Evolutionary conservation across 306 rosid species (phyloP), one percentile per base, ranked within the genome.

Genomic region (Phaseolus lunatus): DNA sequence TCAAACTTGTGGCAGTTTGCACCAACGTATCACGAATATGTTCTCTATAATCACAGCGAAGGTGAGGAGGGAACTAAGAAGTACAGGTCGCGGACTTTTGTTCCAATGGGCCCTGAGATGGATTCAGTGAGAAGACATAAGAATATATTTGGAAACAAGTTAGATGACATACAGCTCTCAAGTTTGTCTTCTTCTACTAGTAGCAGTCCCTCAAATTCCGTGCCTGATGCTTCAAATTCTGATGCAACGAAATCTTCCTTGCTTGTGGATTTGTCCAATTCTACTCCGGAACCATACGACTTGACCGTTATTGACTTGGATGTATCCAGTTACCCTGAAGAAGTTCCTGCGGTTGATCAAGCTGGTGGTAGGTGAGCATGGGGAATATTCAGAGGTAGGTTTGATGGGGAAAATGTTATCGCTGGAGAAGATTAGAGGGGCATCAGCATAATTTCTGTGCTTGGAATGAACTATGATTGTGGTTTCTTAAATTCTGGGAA

Each of bases 21-120:
- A 72, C 99, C 99, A 35, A 96, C 98, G 6, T 96, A 96, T 80
- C 99, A 96, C 77, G 99, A 96, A 81, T 96, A 96, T 79, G 99
- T 96, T 45, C 98, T 96, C 59, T 96, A 96, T 80, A 96, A 88
- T 81, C 95, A 87, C 82, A 84, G 86, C n/a, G 99, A 92, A 73
- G 91, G 97, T 14, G 99, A 92, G 23, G 97, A 92, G 82, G 98
- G 96, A 70, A 67, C 87, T 27, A 84, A 92, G 82, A 96, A 91
- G 84, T 96, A 96, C 75, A 85, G 99, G 68, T 91, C 99, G 5
- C 96, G 98, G 48, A 96, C 99, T 41, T 96, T 96, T 83, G 99
- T 96, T 77, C 99, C 99, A 3, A 91, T 90, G 11, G 99, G 99
- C 78, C 91, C 96, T 3, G 98, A 96, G 88, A 96, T 96, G 98